Evolutionary conservation across 2,329 filamentous ascomycete species (phyloP).

Genomic region (Dactylellina leptospora): DNA sequence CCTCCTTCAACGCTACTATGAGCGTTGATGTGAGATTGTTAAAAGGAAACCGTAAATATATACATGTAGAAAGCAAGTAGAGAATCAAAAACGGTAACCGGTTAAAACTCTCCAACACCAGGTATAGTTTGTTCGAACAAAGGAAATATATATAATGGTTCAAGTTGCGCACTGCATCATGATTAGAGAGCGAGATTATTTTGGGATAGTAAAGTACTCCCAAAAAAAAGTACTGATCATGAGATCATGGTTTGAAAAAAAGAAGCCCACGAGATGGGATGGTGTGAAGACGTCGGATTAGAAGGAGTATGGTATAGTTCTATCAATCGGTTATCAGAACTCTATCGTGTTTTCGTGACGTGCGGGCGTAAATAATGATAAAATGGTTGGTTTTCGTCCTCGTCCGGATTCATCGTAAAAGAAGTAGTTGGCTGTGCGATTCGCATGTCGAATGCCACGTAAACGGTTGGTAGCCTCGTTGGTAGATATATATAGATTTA

Average conservation of each 20-base stretch:
- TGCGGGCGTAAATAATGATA: slow-evolving; percentile 34
- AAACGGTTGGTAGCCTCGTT: no score
- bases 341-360: slow-evolving; percentile 39
- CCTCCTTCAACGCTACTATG: not conserved
- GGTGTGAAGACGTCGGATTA: not conserved
- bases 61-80: slow-evolving; percentile 13
- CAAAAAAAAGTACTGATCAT: not conserved
- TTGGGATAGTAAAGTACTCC: not conserved
- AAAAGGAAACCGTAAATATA: no score
- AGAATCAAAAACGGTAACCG: slow-evolving; percentile 13
- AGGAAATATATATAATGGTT: slow-evolving; percentile 5
- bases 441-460: slow-evolving; percentile 29
- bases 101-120: slow-evolving; percentile 41
- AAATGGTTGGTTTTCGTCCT: slow-evolving; percentile 23
- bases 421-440: not conserved
- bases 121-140: slow-evolving; percentile 16
- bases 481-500: no score
- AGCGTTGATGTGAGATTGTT: no score
- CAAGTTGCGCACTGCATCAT: slow-evolving; percentile 38
- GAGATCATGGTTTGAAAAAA: no score
- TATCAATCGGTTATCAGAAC: not conserved
- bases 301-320: not conserved
- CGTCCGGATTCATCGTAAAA: slow-evolving; percentile 42
- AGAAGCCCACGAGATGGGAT: not conserved
- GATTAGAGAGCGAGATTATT: slow-evolving; percentile 9